Conservation (phyloP, 1,284 basidiomycete genomes). For the Cryptococcus hybrid region DNA sequence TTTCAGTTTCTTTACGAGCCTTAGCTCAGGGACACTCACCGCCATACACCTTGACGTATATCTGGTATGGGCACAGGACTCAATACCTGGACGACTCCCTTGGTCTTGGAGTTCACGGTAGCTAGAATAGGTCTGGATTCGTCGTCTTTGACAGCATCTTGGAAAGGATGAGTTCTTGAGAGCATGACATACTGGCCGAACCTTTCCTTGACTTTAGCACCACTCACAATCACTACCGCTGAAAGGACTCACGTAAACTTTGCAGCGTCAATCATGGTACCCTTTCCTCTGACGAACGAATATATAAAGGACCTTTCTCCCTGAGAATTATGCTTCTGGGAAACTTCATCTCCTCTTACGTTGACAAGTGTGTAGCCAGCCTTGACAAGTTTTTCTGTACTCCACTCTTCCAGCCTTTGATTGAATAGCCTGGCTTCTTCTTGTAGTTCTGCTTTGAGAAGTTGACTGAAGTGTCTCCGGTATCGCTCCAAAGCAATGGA, state of each 20-base stretch:
- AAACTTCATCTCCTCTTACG: neutral
- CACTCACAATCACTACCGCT: neutral
- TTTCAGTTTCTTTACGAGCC: neutral
- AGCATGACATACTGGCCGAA: conserved; percentile 16
- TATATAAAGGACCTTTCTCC: neutral
- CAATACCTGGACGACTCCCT: conserved; percentile 56
- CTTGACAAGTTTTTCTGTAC: conserved; percentile 54
- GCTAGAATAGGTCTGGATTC: conserved; percentile 53
- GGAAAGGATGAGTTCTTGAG: conserved; percentile 16
- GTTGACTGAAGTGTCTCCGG: conserved; percentile 54
- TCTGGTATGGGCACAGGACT: conserved; percentile 56
- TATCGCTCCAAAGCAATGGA: conserved; percentile 47
- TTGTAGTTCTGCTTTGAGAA: conserved; percentile 63
- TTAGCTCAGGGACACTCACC: conserved; percentile 42
- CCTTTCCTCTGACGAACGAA: neutral
- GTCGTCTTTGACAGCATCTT: conserved; percentile 44
- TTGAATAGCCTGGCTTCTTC: conserved; percentile 59
- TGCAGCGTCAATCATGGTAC: neutral
- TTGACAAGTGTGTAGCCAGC: neutral
- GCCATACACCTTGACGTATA: conserved; percentile 57
- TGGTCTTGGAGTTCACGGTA: conserved; percentile 56
- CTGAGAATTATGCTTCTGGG: neutral
- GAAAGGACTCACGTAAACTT: neutral
- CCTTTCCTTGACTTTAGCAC: neutral
- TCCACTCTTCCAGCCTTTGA: conserved; percentile 65